phyloP scores from a whole-genome alignment of 192 early-diverging fungal genomes.

The Piromyces finnis region DNA sequence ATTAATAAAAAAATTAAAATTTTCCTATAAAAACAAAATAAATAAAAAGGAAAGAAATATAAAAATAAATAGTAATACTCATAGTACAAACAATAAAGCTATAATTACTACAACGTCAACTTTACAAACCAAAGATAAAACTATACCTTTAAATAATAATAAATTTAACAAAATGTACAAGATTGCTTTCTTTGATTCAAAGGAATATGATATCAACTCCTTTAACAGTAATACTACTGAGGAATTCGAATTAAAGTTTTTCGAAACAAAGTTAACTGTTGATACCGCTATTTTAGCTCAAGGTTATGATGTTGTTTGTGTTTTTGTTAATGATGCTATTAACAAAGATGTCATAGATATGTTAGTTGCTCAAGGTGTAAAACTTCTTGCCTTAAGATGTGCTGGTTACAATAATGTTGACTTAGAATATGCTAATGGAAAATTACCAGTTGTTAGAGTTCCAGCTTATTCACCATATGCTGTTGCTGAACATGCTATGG shows the following conservation, averaged over 20 bases:
- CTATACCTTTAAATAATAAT: too few species aligned
- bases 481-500: constrained; percentile 24
- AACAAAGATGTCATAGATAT: constrained; percentile 7
- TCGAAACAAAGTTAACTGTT: neutral
- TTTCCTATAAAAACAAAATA: too few species aligned
- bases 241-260: neutral
- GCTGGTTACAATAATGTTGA: constrained; percentile 27
- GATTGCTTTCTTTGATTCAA: neutral
- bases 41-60: too few species aligned
- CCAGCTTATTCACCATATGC: constrained; percentile 25
- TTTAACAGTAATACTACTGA: neutral
- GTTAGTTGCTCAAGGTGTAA: constrained; percentile 8
- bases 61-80: too few species aligned
- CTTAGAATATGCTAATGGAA: constrained; percentile 8
- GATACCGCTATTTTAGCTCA: neutral
- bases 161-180: too few species aligned
- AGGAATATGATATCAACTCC: neutral
- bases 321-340: constrained; percentile 23
- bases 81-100: too few species aligned
- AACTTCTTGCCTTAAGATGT: constrained; percentile 20
- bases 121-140: too few species aligned
- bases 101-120: too few species aligned
- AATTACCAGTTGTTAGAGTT: constrained; percentile 17
- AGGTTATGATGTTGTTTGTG: constrained; percentile 11
- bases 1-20: too few species aligned